Evolutionary conservation across 2,329 filamentous ascomycete species (phyloP).

Genomic region (Aureobasidium sp.): DNA sequence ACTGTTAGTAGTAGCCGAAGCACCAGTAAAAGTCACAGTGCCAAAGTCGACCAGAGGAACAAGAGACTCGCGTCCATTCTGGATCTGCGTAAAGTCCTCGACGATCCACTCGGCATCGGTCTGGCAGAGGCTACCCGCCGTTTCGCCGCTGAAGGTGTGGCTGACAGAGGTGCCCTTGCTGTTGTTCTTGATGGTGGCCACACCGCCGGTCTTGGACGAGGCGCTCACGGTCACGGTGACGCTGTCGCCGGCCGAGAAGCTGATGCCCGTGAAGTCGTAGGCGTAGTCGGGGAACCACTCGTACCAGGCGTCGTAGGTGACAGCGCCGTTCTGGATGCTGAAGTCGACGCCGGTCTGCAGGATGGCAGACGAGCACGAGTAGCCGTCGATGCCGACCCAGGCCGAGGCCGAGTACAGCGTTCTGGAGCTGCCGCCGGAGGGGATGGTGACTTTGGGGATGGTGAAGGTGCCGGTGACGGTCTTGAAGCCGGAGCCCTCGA

Average conservation of each 20-base stretch:
- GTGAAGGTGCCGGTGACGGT: constrained; percentile 46
- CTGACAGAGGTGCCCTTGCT: constrained; percentile 43
- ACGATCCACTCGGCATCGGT: constrained; percentile 52
- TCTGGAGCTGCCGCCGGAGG: constrained; percentile 29
- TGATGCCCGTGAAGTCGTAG: constrained; percentile 42
- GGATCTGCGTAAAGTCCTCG: constrained; percentile 13
- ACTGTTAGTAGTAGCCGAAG: constrained; percentile 26
- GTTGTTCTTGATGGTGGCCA: constrained; percentile 42
- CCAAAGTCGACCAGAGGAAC: constrained; percentile 42
- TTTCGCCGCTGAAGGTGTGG: constrained; percentile 41
- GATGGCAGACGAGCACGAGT: constrained; percentile 46
- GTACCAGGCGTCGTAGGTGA: constrained; percentile 49
- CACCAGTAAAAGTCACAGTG: constrained; percentile 35
- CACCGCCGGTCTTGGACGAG: constrained; percentile 34
- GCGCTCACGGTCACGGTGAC: constrained; percentile 35
- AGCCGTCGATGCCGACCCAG: constrained; percentile 55
- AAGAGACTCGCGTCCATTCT: constrained; percentile 23
- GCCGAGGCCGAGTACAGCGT: constrained; percentile 41
- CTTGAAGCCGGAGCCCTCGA: constrained; percentile 43
- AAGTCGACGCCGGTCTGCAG: constrained; percentile 52
- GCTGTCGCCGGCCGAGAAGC: constrained; percentile 37
- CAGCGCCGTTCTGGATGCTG: constrained; percentile 34
- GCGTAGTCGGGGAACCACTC: constrained; percentile 53
- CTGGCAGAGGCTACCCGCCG: constrained; percentile 37
- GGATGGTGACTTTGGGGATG: constrained; percentile 41